Base-by-base conservation (phyloP, 129 eudicot species). In the Helichrysum umbraculigerum region DNA sequence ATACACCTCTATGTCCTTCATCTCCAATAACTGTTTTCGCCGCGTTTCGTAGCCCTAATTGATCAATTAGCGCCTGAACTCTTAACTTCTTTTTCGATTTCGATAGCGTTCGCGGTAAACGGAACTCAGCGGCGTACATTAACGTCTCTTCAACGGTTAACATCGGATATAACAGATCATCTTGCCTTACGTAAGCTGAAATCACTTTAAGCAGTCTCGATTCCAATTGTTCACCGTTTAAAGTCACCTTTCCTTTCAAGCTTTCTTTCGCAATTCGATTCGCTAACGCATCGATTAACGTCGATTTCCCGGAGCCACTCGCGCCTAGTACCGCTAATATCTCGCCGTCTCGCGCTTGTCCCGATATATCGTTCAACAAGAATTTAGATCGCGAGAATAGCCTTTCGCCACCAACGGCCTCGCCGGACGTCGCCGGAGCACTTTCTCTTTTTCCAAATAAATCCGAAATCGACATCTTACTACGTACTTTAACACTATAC, bases 21-120 rank as follows among this genome's bases (percentile, higher is more conserved):
- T 75, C 79, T 8, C 79, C 79, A 6, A 75, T 75, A 15, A 75
- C 70, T 0, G 79, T 75, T 50, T 75, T 63, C 14, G 79, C 79
- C 3, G 79, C 79, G 50, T 75, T 75, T 50, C 79, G 9, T 2
- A 75, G 71, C 63, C 79, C 79, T 63, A 75, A 44, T 32, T 75
- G 79, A n/a, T 75, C 79, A 28, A 75, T 63, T 20, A 75, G 33
- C 6, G 79, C 79, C 65, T 75, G 79, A 75, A 75, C 79, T 63
- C 79, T 30, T 14, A 75, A 19, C 50, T 19, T 42, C 47, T 75
- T 75, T 11, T 75, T 75, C 8, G 79, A 63, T 29, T 63, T 75
- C 1, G 79, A 63, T 5, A 75, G 50, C 1, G 79, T 28, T 5
- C 79, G 61, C 14, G 79, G 79, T 3, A 75, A 59, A 1, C 79